Conservation (phyloP, 2,329 filamentous ascomycete genomes). For the Phyllosticta capitalensis region DNA sequence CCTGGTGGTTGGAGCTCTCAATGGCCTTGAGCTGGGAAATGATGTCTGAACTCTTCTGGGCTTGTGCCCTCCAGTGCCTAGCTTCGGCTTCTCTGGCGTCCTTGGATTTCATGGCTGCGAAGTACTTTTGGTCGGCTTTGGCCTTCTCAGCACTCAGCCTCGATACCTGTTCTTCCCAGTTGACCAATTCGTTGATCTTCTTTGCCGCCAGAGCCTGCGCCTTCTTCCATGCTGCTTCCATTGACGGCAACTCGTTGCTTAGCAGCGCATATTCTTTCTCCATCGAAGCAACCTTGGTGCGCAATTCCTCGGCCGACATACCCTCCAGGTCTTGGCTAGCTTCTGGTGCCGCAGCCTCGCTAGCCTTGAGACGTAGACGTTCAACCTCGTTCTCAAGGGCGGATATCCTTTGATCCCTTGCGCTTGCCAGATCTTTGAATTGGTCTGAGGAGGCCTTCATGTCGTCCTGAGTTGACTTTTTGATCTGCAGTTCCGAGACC, state of each 20-base stretch:
- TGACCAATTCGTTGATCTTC: slow-evolving; percentile 69
- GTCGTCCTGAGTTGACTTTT: slow-evolving; percentile 71
- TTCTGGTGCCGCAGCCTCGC: slow-evolving; percentile 30
- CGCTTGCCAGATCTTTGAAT: slow-evolving; percentile 68
- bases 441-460: slow-evolving; percentile 61
- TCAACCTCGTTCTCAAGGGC: slow-evolving; percentile 76
- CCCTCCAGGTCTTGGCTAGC: slow-evolving; percentile 40
- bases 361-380: slow-evolving; percentile 51
- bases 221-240: slow-evolving; percentile 86
- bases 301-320: slow-evolving; percentile 61
- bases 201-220: slow-evolving; percentile 75
- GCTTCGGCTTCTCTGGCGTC: slow-evolving; percentile 77
- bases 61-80: slow-evolving; percentile 68
- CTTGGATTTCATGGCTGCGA: slow-evolving; percentile 88
- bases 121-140: slow-evolving; percentile 97
- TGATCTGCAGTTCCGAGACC: slow-evolving; percentile 67
- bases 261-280: slow-evolving; percentile 75
- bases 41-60: slow-evolving; percentile 84
- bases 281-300: slow-evolving; percentile 61
- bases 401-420: slow-evolving; percentile 69
- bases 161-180: slow-evolving; percentile 67
- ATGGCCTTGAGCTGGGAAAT: slow-evolving; percentile 88
- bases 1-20: slow-evolving; percentile 63
- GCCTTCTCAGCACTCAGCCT: slow-evolving; percentile 77
- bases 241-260: slow-evolving; percentile 76